Percentiles rank a stretch among this genome's conserved stretches.
Conservation (phyloP, 805 yeast species). For the Scheffersomyces amazonensis region DNA sequence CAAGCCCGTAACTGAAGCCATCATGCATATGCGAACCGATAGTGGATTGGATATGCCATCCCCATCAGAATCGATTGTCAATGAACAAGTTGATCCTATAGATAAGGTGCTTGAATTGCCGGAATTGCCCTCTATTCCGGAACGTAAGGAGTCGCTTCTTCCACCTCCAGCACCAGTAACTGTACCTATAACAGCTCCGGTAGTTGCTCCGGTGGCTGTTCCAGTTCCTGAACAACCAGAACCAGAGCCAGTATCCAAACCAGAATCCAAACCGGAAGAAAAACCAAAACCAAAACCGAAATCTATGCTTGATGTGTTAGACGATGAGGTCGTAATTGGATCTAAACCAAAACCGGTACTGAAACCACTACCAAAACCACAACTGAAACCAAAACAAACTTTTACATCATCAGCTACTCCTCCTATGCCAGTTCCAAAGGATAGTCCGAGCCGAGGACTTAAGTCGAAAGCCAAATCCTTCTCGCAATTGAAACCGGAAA, state of each 20-base stretch:
- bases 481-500: not conserved
- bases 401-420: not conserved
- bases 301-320: slow-evolving; percentile 7
- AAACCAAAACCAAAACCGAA: not conserved
- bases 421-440: not conserved
- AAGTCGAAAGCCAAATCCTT: not conserved
- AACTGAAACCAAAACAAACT: not conserved
- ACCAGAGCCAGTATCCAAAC: too few species aligned
- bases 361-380: not conserved
- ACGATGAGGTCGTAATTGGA: not conserved
- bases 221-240: too few species aligned
- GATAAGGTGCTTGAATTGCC: too few species aligned
- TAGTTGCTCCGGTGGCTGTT: too few species aligned
- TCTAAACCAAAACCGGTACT: slow-evolving; percentile 3
- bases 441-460: not conserved
- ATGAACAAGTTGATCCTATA: not conserved
- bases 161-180: too few species aligned
- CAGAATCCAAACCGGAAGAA: too few species aligned
- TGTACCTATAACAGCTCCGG: too few species aligned
- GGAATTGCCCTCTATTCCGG: not conserved
- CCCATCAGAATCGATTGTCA: not conserved
- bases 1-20: too few species aligned
- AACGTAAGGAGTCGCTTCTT: not conserved
- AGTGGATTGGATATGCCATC: slow-evolving; percentile 1
- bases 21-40: too few species aligned